Evolutionary conservation across 768 basidiomycete species (phyloP), one percentile per base, ranked within the genome.

Genomic region (Ramaria sp.): DNA sequence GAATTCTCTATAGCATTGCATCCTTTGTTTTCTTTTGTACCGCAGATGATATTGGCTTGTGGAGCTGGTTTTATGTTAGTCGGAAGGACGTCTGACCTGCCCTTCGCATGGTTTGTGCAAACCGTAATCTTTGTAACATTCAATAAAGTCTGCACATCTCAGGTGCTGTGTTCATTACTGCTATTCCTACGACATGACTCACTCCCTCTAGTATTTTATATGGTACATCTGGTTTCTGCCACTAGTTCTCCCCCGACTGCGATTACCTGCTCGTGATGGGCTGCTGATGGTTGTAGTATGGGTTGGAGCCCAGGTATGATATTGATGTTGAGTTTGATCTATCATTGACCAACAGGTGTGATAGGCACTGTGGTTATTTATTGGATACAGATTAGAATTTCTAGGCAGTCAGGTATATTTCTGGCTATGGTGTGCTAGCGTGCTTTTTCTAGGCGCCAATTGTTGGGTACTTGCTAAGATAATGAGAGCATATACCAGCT

Each of bases 61-160:
- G 80, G 82, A 0, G 71, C 83, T 1, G 94, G 95, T 1, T 67
- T 94, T n/a, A 64, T 83, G 0, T 82, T 93, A 49, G 86, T 84
- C 3, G 68, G 73, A 54, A 72, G 71, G 42, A 73, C 70, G 46
- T 68, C 73, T 15, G 81, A 91, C 63, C 73, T 97, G 3, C 76
- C 82, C 7, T 86, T 93, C 61, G 76, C 87, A 3, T 95, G 90
- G 89, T 92, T 96, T 66, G 76, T 94, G 12, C 94, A 97, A 70
- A 98, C 96, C 1, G 78, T 78, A 38, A 72, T 79, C 0, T 98
- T 99, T 64, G 94, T 97, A n/a, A 71, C 91, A 7, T 95, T 98
- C 74, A 99, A 98, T 69, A 94, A 95, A 69, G 96, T 99, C 51
- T 96, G 94, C 78, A 99, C 96, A 0, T 96, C 93, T 0, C 92